Evolutionary conservation across 2,329 filamentous ascomycete species (phyloP).

Genomic region (Penicillium verrucosum): DNA sequence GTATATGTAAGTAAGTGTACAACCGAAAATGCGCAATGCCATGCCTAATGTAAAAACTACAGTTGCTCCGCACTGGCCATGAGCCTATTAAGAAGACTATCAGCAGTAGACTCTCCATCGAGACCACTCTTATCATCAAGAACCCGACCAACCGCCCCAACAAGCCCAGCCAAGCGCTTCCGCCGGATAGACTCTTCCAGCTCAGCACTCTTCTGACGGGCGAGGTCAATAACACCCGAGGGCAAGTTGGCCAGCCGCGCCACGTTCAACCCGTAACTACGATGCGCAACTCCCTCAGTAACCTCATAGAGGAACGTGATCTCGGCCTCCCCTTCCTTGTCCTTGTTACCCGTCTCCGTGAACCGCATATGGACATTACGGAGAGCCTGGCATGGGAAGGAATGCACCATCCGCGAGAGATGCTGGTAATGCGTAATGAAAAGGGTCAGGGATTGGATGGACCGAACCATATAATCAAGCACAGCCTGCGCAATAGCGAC

Average conservation of each 20-base stretch:
- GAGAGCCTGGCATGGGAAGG: slow-evolving; percentile 63
- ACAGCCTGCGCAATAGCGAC: slow-evolving; percentile 94
- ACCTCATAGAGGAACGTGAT: slow-evolving; percentile 96
- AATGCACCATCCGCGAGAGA: slow-evolving; percentile 68
- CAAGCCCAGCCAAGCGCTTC: slow-evolving; percentile 54
- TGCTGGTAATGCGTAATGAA: slow-evolving; percentile 99
- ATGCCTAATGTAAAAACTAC: slow-evolving; percentile 14
- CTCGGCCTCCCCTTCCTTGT: slow-evolving; percentile 68
- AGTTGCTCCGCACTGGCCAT: slow-evolving; percentile 34
- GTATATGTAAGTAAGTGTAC: not conserved
- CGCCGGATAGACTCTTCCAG: slow-evolving; percentile 70
- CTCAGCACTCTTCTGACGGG: slow-evolving; percentile 72
- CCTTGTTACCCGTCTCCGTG: slow-evolving; percentile 52
- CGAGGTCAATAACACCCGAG: slow-evolving; percentile 70
- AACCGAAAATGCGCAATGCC: not conserved
- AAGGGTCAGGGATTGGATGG: slow-evolving; percentile 73
- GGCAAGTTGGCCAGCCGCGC: slow-evolving; percentile 82
- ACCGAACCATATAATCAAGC: slow-evolving; percentile 74
- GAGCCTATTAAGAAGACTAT: slow-evolving; percentile 30
- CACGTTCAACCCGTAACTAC: slow-evolving; percentile 92
- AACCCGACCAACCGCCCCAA: slow-evolving; percentile 29
- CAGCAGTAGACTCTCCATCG: slow-evolving; percentile 5
- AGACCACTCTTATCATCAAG: slow-evolving; percentile 13
- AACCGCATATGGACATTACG: slow-evolving; percentile 96
- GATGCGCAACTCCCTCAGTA: slow-evolving; percentile 83